Conservation (phyloP, 345 rosid genomes). For the Gossypioides kirkii region DNA sequence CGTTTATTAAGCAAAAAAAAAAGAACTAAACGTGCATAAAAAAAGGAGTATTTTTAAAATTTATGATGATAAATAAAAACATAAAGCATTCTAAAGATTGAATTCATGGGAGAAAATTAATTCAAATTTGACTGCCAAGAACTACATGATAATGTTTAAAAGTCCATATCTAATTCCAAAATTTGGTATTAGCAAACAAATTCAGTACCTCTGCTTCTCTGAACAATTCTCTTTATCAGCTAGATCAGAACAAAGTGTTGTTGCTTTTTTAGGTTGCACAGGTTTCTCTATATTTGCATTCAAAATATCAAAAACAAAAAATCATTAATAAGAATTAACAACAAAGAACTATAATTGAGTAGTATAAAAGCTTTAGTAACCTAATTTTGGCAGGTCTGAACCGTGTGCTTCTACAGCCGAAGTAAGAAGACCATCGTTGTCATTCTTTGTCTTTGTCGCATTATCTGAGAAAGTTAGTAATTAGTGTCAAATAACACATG, state of each 20-base stretch:
- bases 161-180: neutral
- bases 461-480: slow-evolving; percentile 33
- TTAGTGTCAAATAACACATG: neutral
- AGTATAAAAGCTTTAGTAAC: slow-evolving; percentile 7
- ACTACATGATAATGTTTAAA: neutral
- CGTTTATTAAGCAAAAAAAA: neutral
- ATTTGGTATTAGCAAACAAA: neutral
- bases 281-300: slow-evolving; percentile 35
- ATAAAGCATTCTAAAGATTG: neutral
- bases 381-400: slow-evolving; percentile 25
- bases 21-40: neutral
- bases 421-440: slow-evolving; percentile 20
- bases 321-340: slow-evolving; percentile 10
- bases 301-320: slow-evolving; percentile 20
- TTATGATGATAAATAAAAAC: neutral
- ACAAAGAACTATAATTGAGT: neutral
- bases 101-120: neutral
- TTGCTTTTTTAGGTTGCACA: slow-evolving; percentile 41
- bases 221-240: slow-evolving; percentile 70
- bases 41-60: neutral
- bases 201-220: slow-evolving; percentile 73
- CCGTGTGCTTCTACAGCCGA: slow-evolving; percentile 33
- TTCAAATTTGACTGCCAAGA: neutral
- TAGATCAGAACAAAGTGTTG: slow-evolving; percentile 38
- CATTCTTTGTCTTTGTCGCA: slow-evolving; percentile 23